Percentiles rank a stretch among this genome's conserved stretches.
Evolutionary conservation across 192 early-diverging fungal genomes (phyloP).

Genomic region (Martensiomyces pterosporus): DNA sequence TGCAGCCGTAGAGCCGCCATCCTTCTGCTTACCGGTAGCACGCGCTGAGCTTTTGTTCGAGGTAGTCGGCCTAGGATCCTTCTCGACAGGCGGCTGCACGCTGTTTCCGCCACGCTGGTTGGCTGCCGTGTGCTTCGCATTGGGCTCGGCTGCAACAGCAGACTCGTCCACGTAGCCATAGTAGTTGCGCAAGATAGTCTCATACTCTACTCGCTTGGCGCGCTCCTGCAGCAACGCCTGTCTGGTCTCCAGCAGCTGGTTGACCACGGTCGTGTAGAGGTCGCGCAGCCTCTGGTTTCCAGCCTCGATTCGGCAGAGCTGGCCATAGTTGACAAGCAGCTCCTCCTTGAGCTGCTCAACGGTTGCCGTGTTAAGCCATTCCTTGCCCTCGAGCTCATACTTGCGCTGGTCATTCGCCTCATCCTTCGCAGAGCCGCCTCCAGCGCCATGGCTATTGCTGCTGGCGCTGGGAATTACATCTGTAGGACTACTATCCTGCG

Average conservation of each 20-base stretch:
- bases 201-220: constrained; percentile 24
- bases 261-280: constrained; percentile 38
- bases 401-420: not conserved
- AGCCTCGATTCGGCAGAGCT: constrained; percentile 44
- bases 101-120: not conserved
- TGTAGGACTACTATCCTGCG: constrained; percentile 4
- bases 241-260: constrained; percentile 41
- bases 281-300: constrained; percentile 49
- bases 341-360: constrained; percentile 43
- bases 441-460: not conserved
- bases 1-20: not conserved
- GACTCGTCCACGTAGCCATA: constrained; percentile 33
- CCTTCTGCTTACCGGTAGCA: not conserved
- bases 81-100: too few species aligned
- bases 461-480: not conserved
- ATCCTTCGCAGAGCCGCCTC: not conserved
- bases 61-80: too few species aligned
- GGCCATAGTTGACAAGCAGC: constrained; percentile 45
- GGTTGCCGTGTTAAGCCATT: constrained; percentile 34
- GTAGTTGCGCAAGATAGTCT: constrained; percentile 31
- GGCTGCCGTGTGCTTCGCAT: not conserved
- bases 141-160: too few species aligned
- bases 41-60: not conserved
- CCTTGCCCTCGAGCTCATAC: constrained; percentile 11
- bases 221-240: constrained; percentile 42